These are phyloP conservation scores for Licmophora abbreviata DNA, from an alignment of 108 stramenopile species.

Conservation along the genomic window DNA sequence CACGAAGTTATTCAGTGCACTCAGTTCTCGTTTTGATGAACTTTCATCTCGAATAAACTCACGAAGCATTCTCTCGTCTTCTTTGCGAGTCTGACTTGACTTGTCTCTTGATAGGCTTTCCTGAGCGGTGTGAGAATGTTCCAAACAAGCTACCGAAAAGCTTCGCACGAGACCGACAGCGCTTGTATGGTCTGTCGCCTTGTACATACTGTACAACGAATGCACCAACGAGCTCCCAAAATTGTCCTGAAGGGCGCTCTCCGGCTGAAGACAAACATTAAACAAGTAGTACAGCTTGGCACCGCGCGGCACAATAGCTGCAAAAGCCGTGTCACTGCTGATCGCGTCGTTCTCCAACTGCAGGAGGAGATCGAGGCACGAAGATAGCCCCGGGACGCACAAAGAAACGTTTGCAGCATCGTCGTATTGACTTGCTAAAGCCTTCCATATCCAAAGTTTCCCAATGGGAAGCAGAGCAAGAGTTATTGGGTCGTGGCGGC, in stretches of 20 bases:
- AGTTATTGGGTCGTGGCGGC: neutral
- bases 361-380: slow-evolving; percentile 32
- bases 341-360: slow-evolving; percentile 35
- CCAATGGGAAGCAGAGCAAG: slow-evolving; percentile 40
- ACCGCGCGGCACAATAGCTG: slow-evolving; percentile 25
- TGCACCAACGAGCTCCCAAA: slow-evolving; percentile 11
- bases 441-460: slow-evolving; percentile 72
- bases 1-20: slow-evolving; percentile 60
- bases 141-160: slow-evolving; percentile 33
- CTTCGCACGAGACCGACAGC: slow-evolving; percentile 1
- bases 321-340: slow-evolving; percentile 6
- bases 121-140: slow-evolving; percentile 30
- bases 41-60: neutral
- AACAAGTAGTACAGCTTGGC: slow-evolving; percentile 70
- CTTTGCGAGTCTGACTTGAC: slow-evolving; percentile 1
- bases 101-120: neutral
- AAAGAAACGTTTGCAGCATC: slow-evolving; percentile 11
- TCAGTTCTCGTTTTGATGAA: slow-evolving; percentile 29
- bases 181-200: neutral
- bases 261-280: slow-evolving; percentile 66
- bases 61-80: slow-evolving; percentile 5
- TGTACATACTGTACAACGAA: slow-evolving; percentile 18
- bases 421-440: slow-evolving; percentile 21
- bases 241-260: slow-evolving; percentile 43
- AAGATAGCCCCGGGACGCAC: slow-evolving; percentile 26